Evolutionary conservation across 352 stramenopile genomes (phyloP), one percentile per base, ranked within the genome.

Genomic region (Phytophthora lateralis): DNA sequence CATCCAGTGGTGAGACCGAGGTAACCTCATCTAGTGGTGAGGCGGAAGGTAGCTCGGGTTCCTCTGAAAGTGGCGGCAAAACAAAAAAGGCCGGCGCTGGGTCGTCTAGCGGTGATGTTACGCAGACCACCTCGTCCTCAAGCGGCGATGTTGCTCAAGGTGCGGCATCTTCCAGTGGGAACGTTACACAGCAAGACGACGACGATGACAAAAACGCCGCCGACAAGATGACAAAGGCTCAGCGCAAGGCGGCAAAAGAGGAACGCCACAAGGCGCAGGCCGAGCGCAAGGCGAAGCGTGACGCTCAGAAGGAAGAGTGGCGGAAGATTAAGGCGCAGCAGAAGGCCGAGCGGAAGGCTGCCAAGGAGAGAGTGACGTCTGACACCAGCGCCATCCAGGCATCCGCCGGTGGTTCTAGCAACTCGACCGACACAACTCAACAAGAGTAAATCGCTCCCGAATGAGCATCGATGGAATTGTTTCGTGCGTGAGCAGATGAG

Each of bases 251-350:
- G 1, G 57, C 56, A 8, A 71, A 71, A 35, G 63, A 57, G 26
- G 63, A 42, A 43, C 63, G 63, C 8, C 56, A 71, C 50, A 66
- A 71, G 45, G 63, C 63, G 8, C 56, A 71, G 39, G 54, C 47
- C 1, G 54, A 73, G 26, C 65, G 60, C n/a, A 70, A 70, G 47
- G 60, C 53, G 11, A 52, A 66, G 20, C 60, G 60, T 21, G 54
- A 58, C 3, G 60, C 54, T 1, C 34, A 63, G 35, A 73, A 73
- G 24, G 27, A 47, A 38, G 52, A 66, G 21, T 71, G 63, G 63
- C 63, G 63, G 2, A 72, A 63, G 51, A 63, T 69, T 24, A 72
- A 65, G 45, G 58, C 60, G 2, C 45, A 72, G 29, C 58, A 72
- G 26, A 72, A 64, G 46, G 58, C 51, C 27, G 64, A 63, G 17